Percentiles rank a stretch among this genome's conserved stretches.
phyloP scores from a whole-genome alignment of 352 stramenopile genomes.

The Globisporangium yorkense region DNA sequence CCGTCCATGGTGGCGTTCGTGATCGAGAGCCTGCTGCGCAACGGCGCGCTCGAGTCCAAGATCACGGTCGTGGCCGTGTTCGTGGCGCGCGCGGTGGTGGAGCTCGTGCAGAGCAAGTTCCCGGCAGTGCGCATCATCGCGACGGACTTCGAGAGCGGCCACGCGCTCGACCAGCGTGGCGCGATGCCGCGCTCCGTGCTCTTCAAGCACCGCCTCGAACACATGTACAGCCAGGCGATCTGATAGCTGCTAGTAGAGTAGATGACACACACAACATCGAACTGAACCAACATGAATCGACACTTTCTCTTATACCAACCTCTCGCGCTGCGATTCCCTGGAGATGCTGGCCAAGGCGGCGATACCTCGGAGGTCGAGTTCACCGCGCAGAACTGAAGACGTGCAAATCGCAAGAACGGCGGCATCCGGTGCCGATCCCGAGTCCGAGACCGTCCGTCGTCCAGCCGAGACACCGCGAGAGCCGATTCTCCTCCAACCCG shows the following conservation, averaged over 20 bases:
- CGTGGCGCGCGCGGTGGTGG: conserved; percentile 6
- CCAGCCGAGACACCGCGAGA: too few relatives aligned
- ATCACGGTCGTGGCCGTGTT: conserved; percentile 14
- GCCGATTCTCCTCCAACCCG: too few relatives aligned
- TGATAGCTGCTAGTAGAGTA: not conserved
- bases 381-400: too few relatives aligned
- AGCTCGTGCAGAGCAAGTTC: conserved; percentile 9
- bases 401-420: not conserved
- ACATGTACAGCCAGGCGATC: conserved; percentile 4
- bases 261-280: not conserved
- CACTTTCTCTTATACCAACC: too few relatives aligned
- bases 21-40: conserved; percentile 11
- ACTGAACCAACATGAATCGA: too few relatives aligned
- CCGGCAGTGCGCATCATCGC: conserved; percentile 9
- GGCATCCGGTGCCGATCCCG: too few relatives aligned
- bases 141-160: conserved; percentile 9
- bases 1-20: conserved; percentile 9
- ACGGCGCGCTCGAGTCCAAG: conserved; percentile 9
- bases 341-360: too few relatives aligned
- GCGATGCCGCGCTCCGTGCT: conserved; percentile 8
- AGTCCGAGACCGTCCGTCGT: too few relatives aligned
- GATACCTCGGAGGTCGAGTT: too few relatives aligned
- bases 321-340: not conserved
- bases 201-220: conserved; percentile 13
- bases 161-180: not conserved